A percentile compares a stretch with the other conserved stretches of the same genome.
phyloP scores from a whole-genome alignment of 2,329 filamentous ascomycete genomes.

The Tolypocladium guangdongense region DNA sequence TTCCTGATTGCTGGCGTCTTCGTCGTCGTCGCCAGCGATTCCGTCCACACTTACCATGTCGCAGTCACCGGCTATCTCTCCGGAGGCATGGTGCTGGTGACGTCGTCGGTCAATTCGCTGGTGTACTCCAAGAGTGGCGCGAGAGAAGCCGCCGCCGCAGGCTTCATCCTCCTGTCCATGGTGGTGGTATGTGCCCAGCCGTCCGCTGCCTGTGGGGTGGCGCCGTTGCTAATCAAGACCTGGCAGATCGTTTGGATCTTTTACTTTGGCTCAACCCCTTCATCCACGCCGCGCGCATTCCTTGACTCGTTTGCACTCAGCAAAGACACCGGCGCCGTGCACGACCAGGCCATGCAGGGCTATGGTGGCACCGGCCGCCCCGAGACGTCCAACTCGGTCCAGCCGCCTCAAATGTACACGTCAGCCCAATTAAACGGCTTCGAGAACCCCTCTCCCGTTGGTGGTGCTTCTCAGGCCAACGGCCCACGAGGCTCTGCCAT shows the following conservation, averaged over 20 bases:
- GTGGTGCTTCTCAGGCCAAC: slow-evolving; percentile 49
- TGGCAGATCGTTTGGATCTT: slow-evolving; percentile 91
- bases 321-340: slow-evolving; percentile 65
- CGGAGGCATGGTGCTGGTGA: slow-evolving; percentile 73
- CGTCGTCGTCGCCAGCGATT: slow-evolving; percentile 73
- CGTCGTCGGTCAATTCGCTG: slow-evolving; percentile 74
- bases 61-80: slow-evolving; percentile 82
- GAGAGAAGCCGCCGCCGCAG: slow-evolving; percentile 78
- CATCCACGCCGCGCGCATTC: slow-evolving; percentile 75
- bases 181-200: slow-evolving; percentile 56
- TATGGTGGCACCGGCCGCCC: slow-evolving; percentile 64
- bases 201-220: neutral
- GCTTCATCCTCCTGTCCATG: slow-evolving; percentile 90
- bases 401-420: slow-evolving; percentile 93
- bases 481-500: slow-evolving; percentile 33
- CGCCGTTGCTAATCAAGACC: slow-evolving; percentile 5
- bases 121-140: slow-evolving; percentile 67
- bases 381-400: slow-evolving; percentile 68
- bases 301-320: slow-evolving; percentile 92
- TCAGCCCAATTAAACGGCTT: slow-evolving; percentile 91
- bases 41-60: slow-evolving; percentile 79
- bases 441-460: slow-evolving; percentile 85
- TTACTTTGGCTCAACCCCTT: slow-evolving; percentile 91
- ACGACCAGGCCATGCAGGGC: slow-evolving; percentile 62
- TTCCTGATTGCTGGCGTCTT: slow-evolving; percentile 72